These are phyloP conservation scores for Williopsis jadinii DNA, from an alignment of 1,139 yeast species.

Conservation along the genomic window DNA sequence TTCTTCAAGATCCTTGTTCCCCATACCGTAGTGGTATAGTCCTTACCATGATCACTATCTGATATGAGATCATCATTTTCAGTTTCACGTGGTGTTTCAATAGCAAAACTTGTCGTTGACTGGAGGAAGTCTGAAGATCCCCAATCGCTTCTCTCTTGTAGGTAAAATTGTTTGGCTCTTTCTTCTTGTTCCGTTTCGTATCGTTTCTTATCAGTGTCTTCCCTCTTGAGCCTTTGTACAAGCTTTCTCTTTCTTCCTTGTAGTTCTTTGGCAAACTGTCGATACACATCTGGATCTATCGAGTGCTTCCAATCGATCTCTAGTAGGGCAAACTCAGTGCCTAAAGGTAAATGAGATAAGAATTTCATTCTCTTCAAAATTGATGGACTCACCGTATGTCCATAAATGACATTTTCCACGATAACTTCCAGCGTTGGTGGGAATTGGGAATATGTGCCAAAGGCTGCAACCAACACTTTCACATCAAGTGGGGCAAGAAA, in stretches of 20 bases:
- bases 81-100: neutral
- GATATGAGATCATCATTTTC: constrained; percentile 1
- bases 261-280: constrained; percentile 51
- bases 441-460: constrained; percentile 53
- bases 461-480: constrained; percentile 59
- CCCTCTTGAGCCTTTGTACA: constrained; percentile 48
- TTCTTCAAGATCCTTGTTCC: constrained; percentile 45
- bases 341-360: constrained; percentile 74
- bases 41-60: constrained; percentile 1
- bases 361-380: constrained; percentile 60
- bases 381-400: constrained; percentile 45
- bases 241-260: constrained; percentile 50
- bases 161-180: constrained; percentile 48
- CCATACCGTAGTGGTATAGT: constrained; percentile 45
- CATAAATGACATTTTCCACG: constrained; percentile 66
- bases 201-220: constrained; percentile 53
- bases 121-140: constrained; percentile 10
- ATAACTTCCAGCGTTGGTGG: constrained; percentile 57
- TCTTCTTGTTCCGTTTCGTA: constrained; percentile 61
- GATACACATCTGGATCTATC: constrained; percentile 46
- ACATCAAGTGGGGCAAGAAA: constrained; percentile 77
- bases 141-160: constrained; percentile 42
- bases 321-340: constrained; percentile 75
- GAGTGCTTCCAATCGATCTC: constrained; percentile 73
- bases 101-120: constrained; percentile 10